Percentiles rank a stretch among this genome's conserved stretches.
These are phyloP conservation scores for Mortierella sp. DNA, from an alignment of 371 early-diverging fungal species.

Conservation along the genomic window DNA sequence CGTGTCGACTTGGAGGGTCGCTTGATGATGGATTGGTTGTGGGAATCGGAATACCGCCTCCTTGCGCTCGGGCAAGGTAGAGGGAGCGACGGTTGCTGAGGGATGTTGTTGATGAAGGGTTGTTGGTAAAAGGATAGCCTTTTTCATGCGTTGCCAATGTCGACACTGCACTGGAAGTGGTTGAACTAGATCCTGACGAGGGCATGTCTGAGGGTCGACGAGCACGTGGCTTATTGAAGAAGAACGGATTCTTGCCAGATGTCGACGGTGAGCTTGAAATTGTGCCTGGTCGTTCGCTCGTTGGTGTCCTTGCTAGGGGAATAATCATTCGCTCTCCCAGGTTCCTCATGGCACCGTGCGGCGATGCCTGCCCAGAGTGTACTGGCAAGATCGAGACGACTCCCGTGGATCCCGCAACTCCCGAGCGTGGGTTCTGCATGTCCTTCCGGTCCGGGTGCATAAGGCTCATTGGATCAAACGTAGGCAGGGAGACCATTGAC, in stretches of 20 bases:
- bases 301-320: constrained; percentile 46
- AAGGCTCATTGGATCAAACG: constrained; percentile 39
- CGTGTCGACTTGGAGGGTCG: neutral
- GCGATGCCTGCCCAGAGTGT: constrained; percentile 22
- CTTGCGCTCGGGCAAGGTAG: constrained; percentile 54
- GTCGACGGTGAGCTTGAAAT: constrained; percentile 32
- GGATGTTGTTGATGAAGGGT: constrained; percentile 29
- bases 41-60: constrained; percentile 16
- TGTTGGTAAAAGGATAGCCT: constrained; percentile 9
- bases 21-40: constrained; percentile 1
- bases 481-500: constrained; percentile 48
- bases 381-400: neutral
- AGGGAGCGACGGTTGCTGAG: constrained; percentile 34
- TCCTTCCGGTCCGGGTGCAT: constrained; percentile 41
- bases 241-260: constrained; percentile 54
- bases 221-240: constrained; percentile 39
- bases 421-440: constrained; percentile 12
- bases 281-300: constrained; percentile 33
- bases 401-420: neutral
- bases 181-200: neutral
- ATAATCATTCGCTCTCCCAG: constrained; percentile 32
- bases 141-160: constrained; percentile 7
- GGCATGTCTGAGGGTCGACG: constrained; percentile 44
- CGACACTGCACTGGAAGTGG: neutral
- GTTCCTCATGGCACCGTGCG: constrained; percentile 13